Evolutionary conservation across 805 yeast species (phyloP), one percentile per base, ranked within the genome.

Genomic region (Yarrowia porcina): DNA sequence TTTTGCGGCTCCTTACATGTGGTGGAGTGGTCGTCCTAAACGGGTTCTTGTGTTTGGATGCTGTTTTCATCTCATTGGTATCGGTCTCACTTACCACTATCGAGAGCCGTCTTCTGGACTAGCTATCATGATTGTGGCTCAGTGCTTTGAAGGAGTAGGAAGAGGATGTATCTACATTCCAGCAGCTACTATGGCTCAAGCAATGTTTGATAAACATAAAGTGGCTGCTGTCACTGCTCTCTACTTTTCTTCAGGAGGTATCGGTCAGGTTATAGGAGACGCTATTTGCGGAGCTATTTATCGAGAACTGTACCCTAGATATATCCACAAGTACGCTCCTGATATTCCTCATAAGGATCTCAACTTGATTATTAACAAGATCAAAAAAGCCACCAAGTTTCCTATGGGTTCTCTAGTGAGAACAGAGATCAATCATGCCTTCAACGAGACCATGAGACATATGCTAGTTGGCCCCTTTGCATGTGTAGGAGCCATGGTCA

Each of bases 71-170:
- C 32, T 50, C 17, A 35, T 50, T 11, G 57, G 57, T 6, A 50
- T 50, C 17, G 57, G 57, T 35, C 30, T 50, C 17, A 50, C 57
- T 2, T 50, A 50, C 42, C 25, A 50, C 20, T 50, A 50, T 41
- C 41, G 57, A 50, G 25, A 38, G n/a, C 57, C 57, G 2, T n/a
- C 33, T 3, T 3, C 13, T 3, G 41, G 42, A 3, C 42, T 50
- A 0, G 57, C 57, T 7, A 35, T 50, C 57, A 50, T 50, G 57
- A 50, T 50, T 35, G 42, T 50, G 0, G 57, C 57, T 17, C 57
- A 50, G 42, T 33, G 41, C 57, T 50, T 50, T 17, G 57, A 50
- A 23, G 57, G 57, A n/a, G 57, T 50, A n/a, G 57, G 57, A 21
- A 20, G 57, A 35, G 57, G 57, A 15, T 21, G 41, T 2, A 50